phyloP scores from a whole-genome alignment of 2,329 filamentous ascomycete genomes.

The Aspergillus fumigatus region DNA sequence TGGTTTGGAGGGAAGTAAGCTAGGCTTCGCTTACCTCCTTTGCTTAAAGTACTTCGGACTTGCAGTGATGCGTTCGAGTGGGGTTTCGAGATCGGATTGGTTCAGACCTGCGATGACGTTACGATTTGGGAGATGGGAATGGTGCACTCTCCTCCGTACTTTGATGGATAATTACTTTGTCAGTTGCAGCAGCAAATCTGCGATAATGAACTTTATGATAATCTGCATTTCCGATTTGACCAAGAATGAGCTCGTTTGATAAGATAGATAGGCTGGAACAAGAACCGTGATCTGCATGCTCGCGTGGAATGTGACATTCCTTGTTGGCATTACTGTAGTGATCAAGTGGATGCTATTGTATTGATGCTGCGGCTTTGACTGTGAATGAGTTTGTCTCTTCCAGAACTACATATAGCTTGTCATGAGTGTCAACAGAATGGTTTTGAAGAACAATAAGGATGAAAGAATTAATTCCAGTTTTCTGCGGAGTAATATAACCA shows the following conservation, averaged over 20 bases:
- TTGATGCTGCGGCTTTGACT: not conserved
- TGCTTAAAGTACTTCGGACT: not conserved
- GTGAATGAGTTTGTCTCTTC: not conserved
- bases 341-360: conserved; percentile 1
- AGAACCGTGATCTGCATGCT: not conserved
- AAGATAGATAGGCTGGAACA: not conserved
- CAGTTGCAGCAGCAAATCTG: not conserved
- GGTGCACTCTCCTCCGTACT: not conserved
- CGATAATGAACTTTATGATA: not conserved
- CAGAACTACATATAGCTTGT: not conserved
- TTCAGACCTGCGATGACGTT: not conserved
- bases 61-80: not conserved
- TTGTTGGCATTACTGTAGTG: conserved; percentile 11
- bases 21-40: not conserved
- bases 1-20: conserved; percentile 65
- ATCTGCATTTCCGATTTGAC: not conserved
- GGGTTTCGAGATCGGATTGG: not conserved
- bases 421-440: not conserved
- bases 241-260: not conserved
- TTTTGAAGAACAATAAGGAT: not conserved
- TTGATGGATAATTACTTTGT: not conserved
- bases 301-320: conserved; percentile 11
- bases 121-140: not conserved
- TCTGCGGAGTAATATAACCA: conserved; percentile 11
- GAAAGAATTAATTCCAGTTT: not conserved